A percentile compares a stretch with the other conserved stretches of the same genome.
These are phyloP conservation scores for Coriaria nepalensis DNA, from an alignment of 306 rosid species.

Conservation along the genomic window DNA sequence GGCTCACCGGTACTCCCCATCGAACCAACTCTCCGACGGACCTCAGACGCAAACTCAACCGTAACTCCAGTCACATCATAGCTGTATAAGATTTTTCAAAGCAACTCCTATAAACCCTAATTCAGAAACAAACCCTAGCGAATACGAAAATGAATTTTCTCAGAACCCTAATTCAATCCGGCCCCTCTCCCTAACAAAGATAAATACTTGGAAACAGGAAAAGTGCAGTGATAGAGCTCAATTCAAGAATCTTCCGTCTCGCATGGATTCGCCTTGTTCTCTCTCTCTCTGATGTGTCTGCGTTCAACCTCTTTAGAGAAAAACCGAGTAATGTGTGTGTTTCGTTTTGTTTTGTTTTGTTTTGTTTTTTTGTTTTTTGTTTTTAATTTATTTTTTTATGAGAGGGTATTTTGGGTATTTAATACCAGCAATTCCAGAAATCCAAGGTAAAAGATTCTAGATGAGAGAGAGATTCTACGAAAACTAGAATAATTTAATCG, in stretches of 20 bases:
- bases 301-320: too few relatives aligned
- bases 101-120: slow-evolving; percentile 37
- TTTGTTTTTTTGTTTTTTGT: too few relatives aligned
- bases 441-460: background rate
- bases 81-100: background rate
- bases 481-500: too few relatives aligned
- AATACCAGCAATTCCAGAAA: background rate
- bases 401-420: slow-evolving; percentile 24
- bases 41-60: slow-evolving; percentile 37
- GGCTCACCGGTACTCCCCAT: slow-evolving; percentile 91
- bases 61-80: slow-evolving; percentile 39
- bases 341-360: too few relatives aligned
- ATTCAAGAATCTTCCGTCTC: too few relatives aligned
- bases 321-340: too few relatives aligned
- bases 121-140: slow-evolving; percentile 20
- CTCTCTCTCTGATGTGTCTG: too few relatives aligned
- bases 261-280: too few relatives aligned
- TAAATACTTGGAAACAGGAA: background rate
- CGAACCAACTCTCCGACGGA: slow-evolving; percentile 28
- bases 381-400: too few relatives aligned
- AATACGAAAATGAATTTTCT: slow-evolving; percentile 6
- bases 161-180: slow-evolving; percentile 8
- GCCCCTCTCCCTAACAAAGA: too few relatives aligned
- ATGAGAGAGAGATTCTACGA: too few relatives aligned
- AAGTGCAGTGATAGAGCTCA: slow-evolving; percentile 10